Evolutionary conservation across 495 filamentous ascomycete species (phyloP), one percentile per base, ranked within the genome.

Genomic region (Penicillium maclennaniae): DNA sequence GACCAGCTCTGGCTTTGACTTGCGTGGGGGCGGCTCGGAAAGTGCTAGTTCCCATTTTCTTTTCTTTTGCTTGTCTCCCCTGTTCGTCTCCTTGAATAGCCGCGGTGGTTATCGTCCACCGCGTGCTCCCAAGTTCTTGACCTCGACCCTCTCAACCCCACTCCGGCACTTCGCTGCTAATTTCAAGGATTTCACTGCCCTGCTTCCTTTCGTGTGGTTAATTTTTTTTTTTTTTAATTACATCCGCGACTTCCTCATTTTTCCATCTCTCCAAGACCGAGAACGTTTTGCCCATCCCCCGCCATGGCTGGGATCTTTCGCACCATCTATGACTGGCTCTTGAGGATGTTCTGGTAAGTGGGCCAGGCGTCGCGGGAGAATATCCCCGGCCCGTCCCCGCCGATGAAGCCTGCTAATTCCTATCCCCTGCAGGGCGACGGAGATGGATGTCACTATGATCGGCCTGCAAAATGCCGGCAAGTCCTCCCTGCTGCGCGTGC

Each of bases 381-480:
- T 52, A 43, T 39, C 47, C 57, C 51, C 68, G 69, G 67, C 55
- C 69, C 68, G 67, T 71, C 69, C 72, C 70, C 68, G 68, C 69
- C 62, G 55, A 56, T 37, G 55, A 61, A 56, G 53, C 49, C 43
- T 53, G 51, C 49, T 56, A 50, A 65, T 47, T 37, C 39, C 38
- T 47, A 37, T 45, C 53, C 43, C 49, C 43, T 62, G 56, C 50
- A 98, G 93, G 93, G 89, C 92, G 53, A 96, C 90, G 37, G 93
- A 98, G 79, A 96, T 98, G 90, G 92, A 98, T 70, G 90, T 98
- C 69, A 98, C 93, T 55, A 96, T 98, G 90, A 95, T 98, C 76
- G 93, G 93, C 21, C 76, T 98, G 69, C 93, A 98, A 69, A 98
- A 98, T 75, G 93, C 93, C 47, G 93, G 93, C 55, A 98, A 98